Evolutionary conservation across 1,139 yeast species (phyloP).

Genomic region (Suhomyces anneliseae): DNA sequence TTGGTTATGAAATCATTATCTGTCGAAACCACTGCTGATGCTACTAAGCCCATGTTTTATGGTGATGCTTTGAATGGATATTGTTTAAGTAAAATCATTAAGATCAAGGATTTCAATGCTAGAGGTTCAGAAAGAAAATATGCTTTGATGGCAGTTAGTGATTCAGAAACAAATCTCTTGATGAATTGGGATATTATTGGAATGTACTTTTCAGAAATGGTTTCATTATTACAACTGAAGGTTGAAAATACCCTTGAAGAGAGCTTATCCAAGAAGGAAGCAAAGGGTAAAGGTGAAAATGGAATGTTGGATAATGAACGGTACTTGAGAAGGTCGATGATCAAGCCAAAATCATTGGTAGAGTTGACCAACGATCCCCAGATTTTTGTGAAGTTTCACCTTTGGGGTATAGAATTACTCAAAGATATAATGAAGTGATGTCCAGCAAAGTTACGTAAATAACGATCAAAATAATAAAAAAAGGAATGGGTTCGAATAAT

Average conservation of each 20-base stretch:
- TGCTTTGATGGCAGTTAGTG: constrained; percentile 62
- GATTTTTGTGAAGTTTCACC: constrained; percentile 63
- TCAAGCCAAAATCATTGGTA: constrained; percentile 57
- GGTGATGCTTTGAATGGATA: constrained; percentile 72
- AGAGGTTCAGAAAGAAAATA: constrained; percentile 80
- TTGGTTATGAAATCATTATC: constrained; percentile 66
- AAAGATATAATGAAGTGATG: constrained; percentile 20
- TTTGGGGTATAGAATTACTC: constrained; percentile 59
- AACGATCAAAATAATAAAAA: no score
- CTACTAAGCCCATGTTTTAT: constrained; percentile 64
- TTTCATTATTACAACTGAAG: constrained; percentile 46
- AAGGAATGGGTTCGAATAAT: no score
- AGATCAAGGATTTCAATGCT: constrained; percentile 66
- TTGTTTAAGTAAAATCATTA: constrained; percentile 65
- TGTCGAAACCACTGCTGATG: constrained; percentile 70
- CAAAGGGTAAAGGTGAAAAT: constrained; percentile 1
- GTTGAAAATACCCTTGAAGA: constrained; percentile 27
- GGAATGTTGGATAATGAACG: constrained; percentile 49
- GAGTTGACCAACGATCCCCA: constrained; percentile 60
- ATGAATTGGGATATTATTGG: constrained; percentile 59
- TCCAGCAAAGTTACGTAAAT: not conserved
- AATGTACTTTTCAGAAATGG: constrained; percentile 52
- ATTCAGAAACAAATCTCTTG: constrained; percentile 53
- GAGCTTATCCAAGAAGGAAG: constrained; percentile 5
- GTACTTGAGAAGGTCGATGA: constrained; percentile 52